Percentiles rank a stretch among this genome's conserved stretches.
These are phyloP conservation scores for Sordaria brevicollis DNA, from an alignment of 495 filamentous ascomycete species.

Conservation along the genomic window DNA sequence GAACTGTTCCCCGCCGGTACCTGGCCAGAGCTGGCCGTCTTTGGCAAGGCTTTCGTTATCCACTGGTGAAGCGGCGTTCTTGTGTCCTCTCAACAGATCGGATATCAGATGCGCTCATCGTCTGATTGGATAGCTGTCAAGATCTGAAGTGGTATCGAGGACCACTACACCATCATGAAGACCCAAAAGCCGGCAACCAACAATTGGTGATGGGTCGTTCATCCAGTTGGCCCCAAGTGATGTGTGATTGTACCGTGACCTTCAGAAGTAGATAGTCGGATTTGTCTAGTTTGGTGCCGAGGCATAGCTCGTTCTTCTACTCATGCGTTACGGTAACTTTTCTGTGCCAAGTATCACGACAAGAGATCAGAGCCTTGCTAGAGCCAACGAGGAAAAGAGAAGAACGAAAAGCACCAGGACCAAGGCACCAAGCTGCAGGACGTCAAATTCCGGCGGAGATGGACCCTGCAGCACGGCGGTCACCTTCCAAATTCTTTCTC, in stretches of 20 bases:
- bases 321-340: neutral
- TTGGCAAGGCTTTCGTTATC: neutral
- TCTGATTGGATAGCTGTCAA: neutral
- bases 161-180: neutral
- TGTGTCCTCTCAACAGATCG: neutral
- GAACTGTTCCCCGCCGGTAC: neutral
- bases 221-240: neutral
- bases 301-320: neutral
- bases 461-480: constrained; percentile 12
- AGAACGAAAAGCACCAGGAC: neutral
- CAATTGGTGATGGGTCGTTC: neutral
- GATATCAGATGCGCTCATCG: neutral
- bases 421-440: neutral
- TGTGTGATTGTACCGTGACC: neutral
- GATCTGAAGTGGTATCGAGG: neutral
- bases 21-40: neutral
- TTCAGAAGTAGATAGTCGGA: neutral
- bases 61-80: neutral
- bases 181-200: neutral
- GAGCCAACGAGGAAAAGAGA: neutral
- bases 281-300: neutral
- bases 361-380: neutral
- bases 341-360: neutral
- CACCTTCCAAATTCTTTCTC: constrained; percentile 9
- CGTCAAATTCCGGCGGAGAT: neutral